Conservation (phyloP, 1,139 yeast species). For the Geotrichum bryndzae region DNA sequence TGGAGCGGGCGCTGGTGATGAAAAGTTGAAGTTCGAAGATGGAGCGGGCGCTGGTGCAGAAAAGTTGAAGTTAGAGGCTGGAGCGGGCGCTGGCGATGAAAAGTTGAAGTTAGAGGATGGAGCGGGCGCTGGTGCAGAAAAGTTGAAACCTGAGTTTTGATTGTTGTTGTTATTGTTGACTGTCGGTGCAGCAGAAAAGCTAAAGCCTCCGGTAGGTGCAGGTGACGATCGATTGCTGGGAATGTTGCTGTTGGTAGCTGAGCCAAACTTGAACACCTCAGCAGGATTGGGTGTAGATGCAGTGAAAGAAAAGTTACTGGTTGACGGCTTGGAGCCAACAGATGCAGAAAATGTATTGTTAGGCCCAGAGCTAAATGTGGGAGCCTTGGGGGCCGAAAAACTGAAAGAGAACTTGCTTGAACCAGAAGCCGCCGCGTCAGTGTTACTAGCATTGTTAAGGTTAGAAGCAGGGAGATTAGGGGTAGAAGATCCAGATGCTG, state of each 20-base stretch:
- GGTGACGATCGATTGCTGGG: not conserved
- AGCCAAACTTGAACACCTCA: conserved; percentile 6
- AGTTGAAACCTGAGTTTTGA: conserved; percentile 3
- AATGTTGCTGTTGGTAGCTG: not conserved
- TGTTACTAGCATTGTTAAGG: not conserved
- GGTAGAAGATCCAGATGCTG: not conserved
- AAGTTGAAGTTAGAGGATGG: conserved; percentile 6
- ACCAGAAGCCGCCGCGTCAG: not conserved
- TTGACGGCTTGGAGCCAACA: not conserved
- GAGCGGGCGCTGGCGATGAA: not conserved
- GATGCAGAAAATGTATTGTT: not conserved
- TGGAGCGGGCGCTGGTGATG: conserved; percentile 2
- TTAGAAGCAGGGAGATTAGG: not conserved
- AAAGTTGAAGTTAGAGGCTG: conserved; percentile 4
- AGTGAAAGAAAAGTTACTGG: not conserved
- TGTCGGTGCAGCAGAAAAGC: not conserved
- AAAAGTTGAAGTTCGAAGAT: conserved; percentile 9
- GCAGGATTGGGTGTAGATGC: not conserved
- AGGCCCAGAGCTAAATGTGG: not conserved
- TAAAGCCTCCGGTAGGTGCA: not conserved
- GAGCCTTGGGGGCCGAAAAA: conserved; percentile 4
- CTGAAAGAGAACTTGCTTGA: conserved; percentile 1
- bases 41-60: not conserved
- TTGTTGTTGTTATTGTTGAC: conserved; percentile 2
- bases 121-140: conserved; percentile 1